Evolutionary conservation across 2,329 filamentous ascomycete species (phyloP).

Genomic region (Clarireedia monteithiana): DNA sequence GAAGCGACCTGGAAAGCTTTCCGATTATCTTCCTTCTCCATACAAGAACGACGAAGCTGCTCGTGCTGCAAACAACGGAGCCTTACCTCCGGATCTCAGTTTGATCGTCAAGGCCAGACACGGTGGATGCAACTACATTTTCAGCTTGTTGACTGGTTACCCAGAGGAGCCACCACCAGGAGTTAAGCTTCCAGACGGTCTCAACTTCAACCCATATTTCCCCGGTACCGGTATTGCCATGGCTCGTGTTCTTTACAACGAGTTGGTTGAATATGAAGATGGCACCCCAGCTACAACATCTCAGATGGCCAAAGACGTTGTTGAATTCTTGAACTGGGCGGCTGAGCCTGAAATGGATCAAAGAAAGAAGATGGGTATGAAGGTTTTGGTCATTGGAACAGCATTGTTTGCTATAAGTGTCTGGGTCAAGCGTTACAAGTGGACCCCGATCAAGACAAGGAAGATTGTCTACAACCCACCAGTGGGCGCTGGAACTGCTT

Average conservation of each 20-base stretch:
- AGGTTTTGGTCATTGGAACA: constrained; percentile 76
- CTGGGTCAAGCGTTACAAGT: constrained; percentile 99
- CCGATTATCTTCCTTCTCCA: constrained; percentile 87
- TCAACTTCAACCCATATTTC: constrained; percentile 99
- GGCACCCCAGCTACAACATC: constrained; percentile 88
- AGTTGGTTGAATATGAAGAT: constrained; percentile 96
- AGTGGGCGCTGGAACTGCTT: constrained; percentile 2
- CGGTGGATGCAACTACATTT: constrained; percentile 98
- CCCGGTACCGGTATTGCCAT: constrained; percentile 98
- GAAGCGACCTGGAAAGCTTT: constrained; percentile 97
- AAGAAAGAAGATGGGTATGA: constrained; percentile 99
- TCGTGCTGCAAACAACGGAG: constrained; percentile 96
- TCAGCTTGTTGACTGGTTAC: constrained; percentile 92
- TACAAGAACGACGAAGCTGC: constrained; percentile 99
- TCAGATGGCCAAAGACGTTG: constrained; percentile 99
- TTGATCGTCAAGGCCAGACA: constrained; percentile 97
- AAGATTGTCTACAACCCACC: constrained; percentile 87
- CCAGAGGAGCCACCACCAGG: constrained; percentile 93
- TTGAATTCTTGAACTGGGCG: constrained; percentile 98
- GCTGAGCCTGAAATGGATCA: constrained; percentile 99
- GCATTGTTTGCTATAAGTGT: constrained; percentile 80
- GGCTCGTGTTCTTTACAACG: constrained; percentile 97
- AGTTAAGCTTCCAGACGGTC: constrained; percentile 72
- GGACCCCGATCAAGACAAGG: constrained; percentile 89
- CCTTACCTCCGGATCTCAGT: constrained; percentile 92